Evolutionary conservation across 306 rosid species (phyloP), one percentile per base, ranked within the genome.

Genomic region (Fragaria vesca): DNA sequence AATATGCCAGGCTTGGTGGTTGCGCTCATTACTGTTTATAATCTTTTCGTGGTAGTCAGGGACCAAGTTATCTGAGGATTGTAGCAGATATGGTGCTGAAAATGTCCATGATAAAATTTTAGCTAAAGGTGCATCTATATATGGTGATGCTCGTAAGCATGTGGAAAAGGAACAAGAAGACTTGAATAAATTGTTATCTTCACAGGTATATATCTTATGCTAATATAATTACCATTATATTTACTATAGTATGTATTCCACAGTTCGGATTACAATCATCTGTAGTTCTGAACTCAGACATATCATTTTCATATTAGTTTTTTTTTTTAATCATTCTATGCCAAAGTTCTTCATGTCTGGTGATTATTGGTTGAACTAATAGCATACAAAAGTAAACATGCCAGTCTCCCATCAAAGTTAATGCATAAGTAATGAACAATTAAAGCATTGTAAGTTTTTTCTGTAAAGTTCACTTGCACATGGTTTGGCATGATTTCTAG

Each of bases 151-250:
- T 78, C 91, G 93, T 67, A 88, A 93, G 87, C 99, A 95, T 70
- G 94, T 95, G 61, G 99, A 93, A 88, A 95, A 91, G 88, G 99
- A 95, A 83, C 98, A 90, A 11, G 99, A 95, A 76, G 97, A 95
- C 73, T 86, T 87, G 71, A 91, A 88, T 75, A 90, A 60, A 83
- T 89, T 95, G 76, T 83, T 93, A 40, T 85, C 88, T 77, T 86
- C 89, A 54, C 99, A 93, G 98, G 99, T 95, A 52, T 51, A 9
- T 20, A 52, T 52, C 2, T 21, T 38, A 17, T 26, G 26, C 51
- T 50, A 47, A 66, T 24, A 13, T 6, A 42, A 16, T 51, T 6
- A 12, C 30, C 26, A 50, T 50, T 38, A 5, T 5, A 30, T 61
- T 42, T 40, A 38, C 34, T 18, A 42, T 26, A 4, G 52, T 51